phyloP scores from a whole-genome alignment of 2,329 filamentous ascomycete species.

The Fusarium sp. region DNA sequence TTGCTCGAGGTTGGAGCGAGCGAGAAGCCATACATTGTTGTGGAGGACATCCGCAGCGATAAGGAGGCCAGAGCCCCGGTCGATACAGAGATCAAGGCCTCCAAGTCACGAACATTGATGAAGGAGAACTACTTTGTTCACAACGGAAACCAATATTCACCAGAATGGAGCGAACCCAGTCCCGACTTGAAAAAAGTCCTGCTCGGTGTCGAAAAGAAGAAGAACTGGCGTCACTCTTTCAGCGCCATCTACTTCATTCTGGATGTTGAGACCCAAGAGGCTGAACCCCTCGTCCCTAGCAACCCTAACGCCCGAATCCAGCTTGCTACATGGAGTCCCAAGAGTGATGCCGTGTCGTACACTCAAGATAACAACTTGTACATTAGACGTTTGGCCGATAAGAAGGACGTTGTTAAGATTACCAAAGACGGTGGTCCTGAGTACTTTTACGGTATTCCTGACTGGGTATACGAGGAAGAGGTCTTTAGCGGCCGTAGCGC shows the following conservation, averaged over 20 bases:
- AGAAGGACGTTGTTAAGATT: conserved; percentile 73
- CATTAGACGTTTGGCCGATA: conserved; percentile 70
- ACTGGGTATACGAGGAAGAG: conserved; percentile 90
- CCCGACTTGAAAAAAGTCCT: conserved; percentile 87
- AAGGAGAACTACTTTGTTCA: conserved; percentile 72
- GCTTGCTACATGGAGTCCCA: conserved; percentile 89
- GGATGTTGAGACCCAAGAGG: conserved; percentile 83
- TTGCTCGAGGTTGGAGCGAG: conserved; percentile 76
- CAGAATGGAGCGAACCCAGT: conserved; percentile 77
- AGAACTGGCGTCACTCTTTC: conserved; percentile 91
- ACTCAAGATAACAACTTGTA: conserved; percentile 92
- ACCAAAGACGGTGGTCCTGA: conserved; percentile 88
- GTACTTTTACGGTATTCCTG: conserved; percentile 94
- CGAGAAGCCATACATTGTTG: conserved; percentile 80
- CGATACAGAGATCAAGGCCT: conserved; percentile 46
- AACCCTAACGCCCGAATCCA: conserved; percentile 76
- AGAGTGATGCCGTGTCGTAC: conserved; percentile 88
- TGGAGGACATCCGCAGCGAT: conserved; percentile 80
- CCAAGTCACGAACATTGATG: conserved; percentile 78
- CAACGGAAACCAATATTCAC: conserved; percentile 64
- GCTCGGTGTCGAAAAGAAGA: conserved; percentile 75
- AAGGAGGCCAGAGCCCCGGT: conserved; percentile 49
- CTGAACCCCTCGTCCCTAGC: conserved; percentile 79
- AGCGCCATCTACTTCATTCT: conserved; percentile 91
- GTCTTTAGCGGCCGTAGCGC: conserved; percentile 79